Base-by-base conservation (phyloP, 2,329 filamentous ascomycete species). In the Pseudogymnoascus sp. region DNA sequence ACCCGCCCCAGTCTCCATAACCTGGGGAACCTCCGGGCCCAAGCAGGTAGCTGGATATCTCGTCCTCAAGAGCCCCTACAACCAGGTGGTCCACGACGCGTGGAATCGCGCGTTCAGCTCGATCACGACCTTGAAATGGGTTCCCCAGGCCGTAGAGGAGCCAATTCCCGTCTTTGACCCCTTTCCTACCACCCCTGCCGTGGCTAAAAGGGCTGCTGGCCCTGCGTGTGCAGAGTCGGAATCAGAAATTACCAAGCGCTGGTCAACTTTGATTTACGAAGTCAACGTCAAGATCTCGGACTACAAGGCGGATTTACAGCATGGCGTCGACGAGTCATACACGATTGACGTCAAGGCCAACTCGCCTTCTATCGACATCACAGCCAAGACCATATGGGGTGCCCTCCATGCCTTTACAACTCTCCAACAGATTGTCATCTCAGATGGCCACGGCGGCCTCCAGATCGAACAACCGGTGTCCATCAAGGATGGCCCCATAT, bases 391-490 rank as follows among this genome's bases (percentile, higher is more conserved):
- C 67, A 77, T 76, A 21, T 88, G 87, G 37, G 90, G 90, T 60
- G 78, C 91, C 39, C 77, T 90, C 14, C 83, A 84, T 65, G 90
- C 83, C 14, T 80, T 94, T 43, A 88, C 89, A 66, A 88, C 88
- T 3, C 89, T 93, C 69, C 81, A 83, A 0, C 90, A 94, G 76
- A 82, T 94, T 23, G 92, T 93, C 76, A 92, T 84, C 76, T 74
- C 83, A 71, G 86, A 90, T 74, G 84, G 84, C 37, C 69, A 78
- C 4, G 80, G 76, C 5, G 68, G 67, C 16, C 70, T 75, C 10
- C 72, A 79, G 3, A 93, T 95, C 76, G 90, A 88, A 2, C 80
- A 81, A 0, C 91, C 91, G 0, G 81, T 94, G 3, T 74, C 77
- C 0, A 89, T 95, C 69, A 73, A 76, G 21, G 91, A 95, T 73